Percentiles rank a stretch among this genome's conserved stretches.
phyloP scores from a whole-genome alignment of 2,329 filamentous ascomycete species.

The Lasiodiplodia sp. region DNA sequence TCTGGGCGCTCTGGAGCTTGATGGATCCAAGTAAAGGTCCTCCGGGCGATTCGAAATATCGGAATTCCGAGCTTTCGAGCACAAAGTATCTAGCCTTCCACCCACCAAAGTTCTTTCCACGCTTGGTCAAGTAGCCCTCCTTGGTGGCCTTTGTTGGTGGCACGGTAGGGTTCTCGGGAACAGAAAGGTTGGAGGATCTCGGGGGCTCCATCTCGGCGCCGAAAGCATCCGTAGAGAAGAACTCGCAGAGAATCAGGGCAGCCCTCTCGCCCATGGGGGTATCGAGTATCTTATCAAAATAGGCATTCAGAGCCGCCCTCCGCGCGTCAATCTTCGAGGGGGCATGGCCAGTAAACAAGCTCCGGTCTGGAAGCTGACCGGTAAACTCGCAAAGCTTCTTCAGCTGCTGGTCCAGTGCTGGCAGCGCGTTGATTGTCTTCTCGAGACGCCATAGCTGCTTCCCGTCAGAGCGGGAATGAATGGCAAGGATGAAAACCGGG shows the following conservation, averaged over 20 bases:
- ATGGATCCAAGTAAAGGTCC: constrained; percentile 92
- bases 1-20: constrained; percentile 88
- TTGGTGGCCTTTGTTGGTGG: constrained; percentile 69
- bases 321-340: constrained; percentile 92
- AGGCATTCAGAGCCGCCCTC: constrained; percentile 79
- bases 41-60: constrained; percentile 91
- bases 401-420: constrained; percentile 81
- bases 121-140: constrained; percentile 93
- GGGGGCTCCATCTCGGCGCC: constrained; percentile 64
- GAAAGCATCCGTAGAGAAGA: constrained; percentile 75
- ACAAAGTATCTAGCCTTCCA: constrained; percentile 89
- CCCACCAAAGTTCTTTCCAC: constrained; percentile 97
- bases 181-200: constrained; percentile 42
- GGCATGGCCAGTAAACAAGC: constrained; percentile 88
- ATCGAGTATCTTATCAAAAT: constrained; percentile 85
- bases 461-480: constrained; percentile 78
- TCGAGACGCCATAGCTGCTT: constrained; percentile 92
- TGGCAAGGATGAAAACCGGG: constrained; percentile 88
- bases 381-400: constrained; percentile 76
- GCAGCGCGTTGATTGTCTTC: constrained; percentile 83
- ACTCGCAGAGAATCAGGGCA: constrained; percentile 83
- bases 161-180: constrained; percentile 51
- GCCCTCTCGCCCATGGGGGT: constrained; percentile 79
- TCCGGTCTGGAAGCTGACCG: constrained; percentile 81
- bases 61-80: constrained; percentile 74